Base-by-base conservation (phyloP, 2,329 filamentous ascomycete species). In the Rutstroemia sp. region DNA sequence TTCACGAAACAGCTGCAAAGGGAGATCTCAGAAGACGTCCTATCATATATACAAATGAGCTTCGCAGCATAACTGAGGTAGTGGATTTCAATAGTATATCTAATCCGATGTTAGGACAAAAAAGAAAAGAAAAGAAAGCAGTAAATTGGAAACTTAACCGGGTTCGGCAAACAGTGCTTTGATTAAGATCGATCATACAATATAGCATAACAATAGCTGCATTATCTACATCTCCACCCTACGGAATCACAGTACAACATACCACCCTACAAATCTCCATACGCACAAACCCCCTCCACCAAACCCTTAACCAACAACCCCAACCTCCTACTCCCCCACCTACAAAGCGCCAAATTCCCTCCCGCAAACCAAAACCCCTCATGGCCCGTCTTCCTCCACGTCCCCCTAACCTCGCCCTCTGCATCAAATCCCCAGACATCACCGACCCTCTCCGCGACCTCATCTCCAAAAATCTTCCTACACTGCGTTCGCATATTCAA, bases 401-500 rank as follows among this genome's bases (percentile, higher is more conserved):
- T 74, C 67, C 61, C 73, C 21, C 79, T 73, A 61, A 76, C 52
- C 60, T 79, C 77, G 2, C 75, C 75, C 56, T 78, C 76, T 37
- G 72, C 67, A 61, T 79, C 75, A 51, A 79, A 66, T 39, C 75
- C 75, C 73, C 77, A 78, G 10, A 79, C 74, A 64, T 77, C 75
- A 30, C 71, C 72, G 19, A 76, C 73, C 8, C 71, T 67, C 60
- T 79, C 73, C 0, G 77, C 78, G 21, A 81, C 67, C 54, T 74
- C 71, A 55, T 78, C 73, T 2, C 79, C 79, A 45, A 83, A 69
- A 4, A 78, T 73, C 58, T 76, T 76, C 21, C 74, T 66, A 19
- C 76, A 73, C 1, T 74, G 75, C 0, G 74, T 78, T 7, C 73
- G 70, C 77, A 82, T 82, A 61, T 80, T 81, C 44, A 78, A 71